These are phyloP conservation scores for Dothideomycetes sp. DNA, from an alignment of 2,329 filamentous ascomycete species.

Conservation along the genomic window DNA sequence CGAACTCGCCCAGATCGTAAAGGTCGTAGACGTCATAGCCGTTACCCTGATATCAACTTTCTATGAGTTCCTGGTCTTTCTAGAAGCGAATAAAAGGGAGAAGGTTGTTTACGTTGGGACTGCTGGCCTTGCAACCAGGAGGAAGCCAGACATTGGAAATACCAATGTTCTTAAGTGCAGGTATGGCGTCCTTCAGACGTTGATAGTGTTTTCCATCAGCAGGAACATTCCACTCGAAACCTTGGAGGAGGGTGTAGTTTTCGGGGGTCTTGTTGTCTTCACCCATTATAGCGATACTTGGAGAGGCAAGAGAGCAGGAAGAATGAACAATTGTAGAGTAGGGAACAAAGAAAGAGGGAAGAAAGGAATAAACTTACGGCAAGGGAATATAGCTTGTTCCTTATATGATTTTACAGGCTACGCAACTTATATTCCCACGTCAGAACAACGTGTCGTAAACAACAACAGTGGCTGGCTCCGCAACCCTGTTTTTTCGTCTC, in stretches of 20 bases:
- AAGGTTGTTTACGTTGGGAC: conserved; percentile 23
- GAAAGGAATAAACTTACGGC: no score
- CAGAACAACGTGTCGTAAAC: no score
- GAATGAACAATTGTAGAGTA: neutral
- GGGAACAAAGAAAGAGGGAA: neutral
- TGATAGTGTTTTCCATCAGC: conserved; percentile 54
- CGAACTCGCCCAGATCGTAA: conserved; percentile 50
- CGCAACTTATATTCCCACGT: no score
- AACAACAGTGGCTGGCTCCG: no score
- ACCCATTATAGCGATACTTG: conserved; percentile 15
- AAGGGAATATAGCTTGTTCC: no score
- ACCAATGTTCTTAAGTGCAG: conserved; percentile 49
- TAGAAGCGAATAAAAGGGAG: neutral
- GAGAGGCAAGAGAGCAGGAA: no score
- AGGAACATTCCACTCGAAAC: conserved; percentile 62
- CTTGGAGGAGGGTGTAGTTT: conserved; percentile 52
- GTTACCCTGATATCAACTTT: conserved; percentile 51
- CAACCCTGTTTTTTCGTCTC: no score
- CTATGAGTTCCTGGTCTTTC: conserved; percentile 21
- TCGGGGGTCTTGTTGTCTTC: conserved; percentile 17
- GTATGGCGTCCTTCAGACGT: conserved; percentile 45
- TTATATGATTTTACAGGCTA: no score
- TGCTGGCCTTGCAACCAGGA: conserved; percentile 57
- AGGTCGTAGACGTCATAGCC: conserved; percentile 55
- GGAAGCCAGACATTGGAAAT: conserved; percentile 58